These are phyloP conservation scores for Alternaria metachromatica DNA, from an alignment of 2,329 filamentous ascomycete genomes.

Conservation along the genomic window DNA sequence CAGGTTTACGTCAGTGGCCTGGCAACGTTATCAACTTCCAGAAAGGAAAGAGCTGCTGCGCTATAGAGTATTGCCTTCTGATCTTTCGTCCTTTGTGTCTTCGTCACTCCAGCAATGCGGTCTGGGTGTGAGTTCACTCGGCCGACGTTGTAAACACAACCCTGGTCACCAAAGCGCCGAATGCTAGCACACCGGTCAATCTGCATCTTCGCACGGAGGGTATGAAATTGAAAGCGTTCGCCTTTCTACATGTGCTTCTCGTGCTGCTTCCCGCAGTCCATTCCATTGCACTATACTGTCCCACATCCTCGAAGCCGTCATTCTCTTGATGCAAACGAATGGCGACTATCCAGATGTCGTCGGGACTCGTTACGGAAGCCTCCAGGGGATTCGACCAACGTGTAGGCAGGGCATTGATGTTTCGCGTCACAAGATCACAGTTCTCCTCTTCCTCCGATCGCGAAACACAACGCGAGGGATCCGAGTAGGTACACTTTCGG, in stretches of 20 bases:
- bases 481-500: neutral
- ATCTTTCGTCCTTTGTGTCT: neutral
- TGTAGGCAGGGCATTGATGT: neutral
- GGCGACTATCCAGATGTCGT: neutral
- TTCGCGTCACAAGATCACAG: neutral
- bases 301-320: neutral
- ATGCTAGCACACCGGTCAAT: neutral
- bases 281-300: neutral
- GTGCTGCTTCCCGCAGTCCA: neutral
- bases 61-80: neutral
- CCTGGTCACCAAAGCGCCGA: neutral
- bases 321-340: neutral
- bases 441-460: neutral
- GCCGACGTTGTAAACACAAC: neutral
- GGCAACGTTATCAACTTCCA: neutral
- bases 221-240: neutral
- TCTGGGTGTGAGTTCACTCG: neutral
- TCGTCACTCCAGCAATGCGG: neutral
- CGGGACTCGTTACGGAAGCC: neutral
- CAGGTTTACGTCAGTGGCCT: neutral
- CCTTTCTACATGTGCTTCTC: neutral
- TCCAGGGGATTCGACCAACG: accelerated
- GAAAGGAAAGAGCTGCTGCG: neutral
- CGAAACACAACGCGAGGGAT: neutral
- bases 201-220: neutral